Conservation (phyloP, 108 stramenopile genomes). For the Stephanodiscus minutulus region DNA sequence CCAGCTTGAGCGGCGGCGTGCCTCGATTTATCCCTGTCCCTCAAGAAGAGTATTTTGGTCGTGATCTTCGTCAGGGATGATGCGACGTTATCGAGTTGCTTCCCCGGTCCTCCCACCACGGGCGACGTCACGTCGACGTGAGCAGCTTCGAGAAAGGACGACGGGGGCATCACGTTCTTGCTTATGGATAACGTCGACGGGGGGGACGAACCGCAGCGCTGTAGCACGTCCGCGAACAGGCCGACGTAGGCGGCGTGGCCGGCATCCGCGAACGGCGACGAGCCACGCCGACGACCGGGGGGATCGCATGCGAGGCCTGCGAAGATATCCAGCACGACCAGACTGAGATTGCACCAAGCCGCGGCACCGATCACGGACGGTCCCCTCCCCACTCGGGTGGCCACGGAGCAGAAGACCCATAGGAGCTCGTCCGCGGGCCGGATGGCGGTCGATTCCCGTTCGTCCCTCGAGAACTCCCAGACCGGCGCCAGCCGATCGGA, state of each 20-base stretch:
- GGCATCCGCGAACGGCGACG: conserved; percentile 38
- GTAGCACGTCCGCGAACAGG: conserved; percentile 32
- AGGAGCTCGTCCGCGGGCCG: conserved; percentile 35
- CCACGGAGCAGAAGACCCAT: conserved; percentile 43
- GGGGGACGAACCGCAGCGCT: conserved; percentile 33
- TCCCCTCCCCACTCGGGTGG: conserved; percentile 21
- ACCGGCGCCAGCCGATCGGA: conserved; percentile 20
- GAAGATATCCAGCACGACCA: conserved; percentile 46
- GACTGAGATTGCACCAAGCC: conserved; percentile 43
- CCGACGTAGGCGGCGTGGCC: conserved; percentile 26
- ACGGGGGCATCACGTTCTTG: conserved; percentile 35
- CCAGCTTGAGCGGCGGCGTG: conserved; percentile 3
- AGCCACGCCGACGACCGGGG: not conserved
- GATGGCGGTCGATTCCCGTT: conserved; percentile 7
- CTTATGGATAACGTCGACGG: conserved; percentile 38
- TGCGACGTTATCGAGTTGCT: conserved; percentile 35
- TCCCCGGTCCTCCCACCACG: conserved; percentile 44
- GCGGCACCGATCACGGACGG: conserved; percentile 12
- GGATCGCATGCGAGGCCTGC: conserved; percentile 25
- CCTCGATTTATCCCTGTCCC: conserved; percentile 40
- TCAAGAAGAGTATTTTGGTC: conserved; percentile 24
- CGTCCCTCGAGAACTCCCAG: conserved; percentile 30
- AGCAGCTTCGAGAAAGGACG: conserved; percentile 7
- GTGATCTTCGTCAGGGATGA: conserved; percentile 38
- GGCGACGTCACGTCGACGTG: not conserved